phyloP scores from a whole-genome alignment of 1,284 basidiomycete species.

The Trichosporon coremiiforme region DNA sequence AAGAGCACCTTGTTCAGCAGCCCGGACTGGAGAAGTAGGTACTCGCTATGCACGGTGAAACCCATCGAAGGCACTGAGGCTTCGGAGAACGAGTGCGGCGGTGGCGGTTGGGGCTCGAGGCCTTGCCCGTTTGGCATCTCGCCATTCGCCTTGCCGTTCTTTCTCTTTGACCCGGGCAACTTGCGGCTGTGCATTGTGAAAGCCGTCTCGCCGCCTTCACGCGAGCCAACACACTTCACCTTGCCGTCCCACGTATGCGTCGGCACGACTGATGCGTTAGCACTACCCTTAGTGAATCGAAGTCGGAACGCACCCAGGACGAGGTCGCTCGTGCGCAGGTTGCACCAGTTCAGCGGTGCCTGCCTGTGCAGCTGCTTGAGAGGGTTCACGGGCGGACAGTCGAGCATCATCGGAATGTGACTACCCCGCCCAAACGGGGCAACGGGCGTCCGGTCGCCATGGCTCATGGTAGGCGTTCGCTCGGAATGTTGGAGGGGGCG shows the following conservation, averaged over 20 bases:
- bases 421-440: conserved; percentile 34
- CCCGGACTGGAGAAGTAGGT: conserved; percentile 51
- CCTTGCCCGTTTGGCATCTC: not conserved
- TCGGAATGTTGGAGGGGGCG: not conserved
- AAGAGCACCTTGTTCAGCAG: conserved; percentile 50
- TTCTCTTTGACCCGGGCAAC: not conserved
- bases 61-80: conserved; percentile 38
- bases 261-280: conserved; percentile 19
- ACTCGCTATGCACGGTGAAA: conserved; percentile 53
- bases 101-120: not conserved
- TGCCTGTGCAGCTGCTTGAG: conserved; percentile 44
- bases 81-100: not conserved
- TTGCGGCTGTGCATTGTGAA: not conserved
- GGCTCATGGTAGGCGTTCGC: not conserved
- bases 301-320: conserved; percentile 45
- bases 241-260: conserved; percentile 4
- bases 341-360: conserved; percentile 48
- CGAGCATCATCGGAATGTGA: not conserved
- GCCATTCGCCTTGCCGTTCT: not conserved
- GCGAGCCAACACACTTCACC: not conserved
- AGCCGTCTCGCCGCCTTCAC: not conserved
- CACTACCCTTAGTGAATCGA: not conserved
- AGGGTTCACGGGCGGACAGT: not conserved
- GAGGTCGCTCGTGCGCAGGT: conserved; percentile 45
- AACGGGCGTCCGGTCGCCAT: conserved; percentile 6